A percentile compares a stretch with the other conserved stretches of the same genome.
phyloP scores from a whole-genome alignment of 139 green algal genomes.

The Mesostigma viride region DNA sequence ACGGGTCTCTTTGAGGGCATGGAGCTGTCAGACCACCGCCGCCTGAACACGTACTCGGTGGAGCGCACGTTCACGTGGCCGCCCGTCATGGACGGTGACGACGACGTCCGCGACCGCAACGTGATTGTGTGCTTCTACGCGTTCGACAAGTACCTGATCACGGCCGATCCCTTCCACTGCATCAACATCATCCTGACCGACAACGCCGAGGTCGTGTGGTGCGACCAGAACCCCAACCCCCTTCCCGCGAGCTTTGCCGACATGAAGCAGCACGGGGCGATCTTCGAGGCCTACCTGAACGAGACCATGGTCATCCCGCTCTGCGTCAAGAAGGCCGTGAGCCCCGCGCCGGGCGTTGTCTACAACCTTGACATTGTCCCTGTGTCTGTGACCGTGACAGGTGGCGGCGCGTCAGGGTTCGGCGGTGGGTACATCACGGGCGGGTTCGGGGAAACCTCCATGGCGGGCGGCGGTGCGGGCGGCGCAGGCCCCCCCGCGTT shows the following conservation, averaged over 20 bases:
- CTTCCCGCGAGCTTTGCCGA: not conserved
- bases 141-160: constrained; percentile 18
- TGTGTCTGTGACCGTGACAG: not conserved
- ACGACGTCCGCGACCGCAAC: constrained; percentile 1
- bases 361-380: not conserved
- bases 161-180: constrained; percentile 17
- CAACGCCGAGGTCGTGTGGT: constrained; percentile 8
- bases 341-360: not conserved
- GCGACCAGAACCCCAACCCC: constrained; percentile 1
- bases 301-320: constrained; percentile 15
- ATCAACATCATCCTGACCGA: constrained; percentile 15
- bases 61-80: constrained; percentile 19
- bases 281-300: constrained; percentile 8
- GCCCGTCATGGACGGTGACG: not conserved
- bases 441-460: no score
- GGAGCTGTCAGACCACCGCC: not conserved
- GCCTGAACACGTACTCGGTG: constrained; percentile 10
- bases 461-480: no score
- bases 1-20: constrained; percentile 18
- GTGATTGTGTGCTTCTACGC: constrained; percentile 24
- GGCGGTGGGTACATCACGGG: no score
- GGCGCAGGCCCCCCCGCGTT: no score
- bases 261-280: not conserved
- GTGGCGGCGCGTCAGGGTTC: no score
- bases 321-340: constrained; percentile 15